A percentile compares a stretch with the other conserved stretches of the same genome.
phyloP scores from a whole-genome alignment of 345 rosid genomes.

The Heritiera fomes region DNA sequence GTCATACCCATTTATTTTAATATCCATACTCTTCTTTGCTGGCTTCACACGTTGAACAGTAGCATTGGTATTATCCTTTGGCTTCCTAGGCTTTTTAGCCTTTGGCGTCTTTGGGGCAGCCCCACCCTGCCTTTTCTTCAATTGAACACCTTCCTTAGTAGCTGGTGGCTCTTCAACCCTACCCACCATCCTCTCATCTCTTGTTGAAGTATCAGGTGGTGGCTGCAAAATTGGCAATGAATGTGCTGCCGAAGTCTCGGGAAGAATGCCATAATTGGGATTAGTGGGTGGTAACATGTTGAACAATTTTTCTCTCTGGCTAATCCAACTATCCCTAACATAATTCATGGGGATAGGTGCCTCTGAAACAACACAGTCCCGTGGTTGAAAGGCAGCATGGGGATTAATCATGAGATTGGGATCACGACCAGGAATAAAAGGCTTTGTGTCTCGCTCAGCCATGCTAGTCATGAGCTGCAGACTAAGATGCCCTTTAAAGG shows the following conservation, averaged over 20 bases:
- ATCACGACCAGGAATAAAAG: constrained; percentile 70
- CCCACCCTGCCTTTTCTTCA: constrained; percentile 67
- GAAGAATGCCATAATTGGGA: constrained; percentile 50
- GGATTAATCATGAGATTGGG: constrained; percentile 54
- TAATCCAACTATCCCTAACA: constrained; percentile 64
- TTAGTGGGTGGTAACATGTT: constrained; percentile 53
- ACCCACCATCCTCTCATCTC: constrained; percentile 49
- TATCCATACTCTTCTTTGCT: constrained; percentile 74
- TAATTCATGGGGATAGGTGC: constrained; percentile 63
- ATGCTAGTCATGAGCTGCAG: constrained; percentile 81
- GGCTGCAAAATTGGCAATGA: constrained; percentile 66
- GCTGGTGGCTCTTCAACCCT: constrained; percentile 52
- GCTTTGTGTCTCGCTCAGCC: constrained; percentile 72
- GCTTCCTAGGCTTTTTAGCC: constrained; percentile 81
- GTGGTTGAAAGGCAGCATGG: constrained; percentile 53
- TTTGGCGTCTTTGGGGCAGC: constrained; percentile 55
- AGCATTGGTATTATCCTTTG: constrained; percentile 51
- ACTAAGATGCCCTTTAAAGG: constrained; percentile 65
- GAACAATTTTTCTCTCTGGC: constrained; percentile 68
- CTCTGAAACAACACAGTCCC: constrained; percentile 60
- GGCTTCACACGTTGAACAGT: constrained; percentile 67
- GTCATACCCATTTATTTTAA: constrained; percentile 77
- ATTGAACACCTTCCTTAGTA: constrained; percentile 46
- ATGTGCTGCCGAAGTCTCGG: constrained; percentile 65
- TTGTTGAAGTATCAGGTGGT: constrained; percentile 46